A percentile compares a stretch with the other conserved stretches of the same genome.
These are phyloP conservation scores for Lactifluus subvellereus DNA, from an alignment of 768 basidiomycete species.

Conservation along the genomic window DNA sequence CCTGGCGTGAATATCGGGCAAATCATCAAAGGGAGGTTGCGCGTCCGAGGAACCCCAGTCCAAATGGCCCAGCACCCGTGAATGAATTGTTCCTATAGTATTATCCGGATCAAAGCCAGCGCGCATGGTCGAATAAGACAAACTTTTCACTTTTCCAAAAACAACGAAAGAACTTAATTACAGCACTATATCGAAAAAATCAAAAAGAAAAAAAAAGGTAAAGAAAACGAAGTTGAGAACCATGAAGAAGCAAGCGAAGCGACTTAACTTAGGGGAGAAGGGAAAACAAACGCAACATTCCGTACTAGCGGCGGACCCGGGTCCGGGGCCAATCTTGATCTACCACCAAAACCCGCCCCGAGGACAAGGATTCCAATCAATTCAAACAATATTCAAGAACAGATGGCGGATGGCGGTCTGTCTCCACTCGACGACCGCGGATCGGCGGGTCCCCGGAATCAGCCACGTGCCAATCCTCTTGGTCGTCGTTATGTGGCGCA, in stretches of 20 bases:
- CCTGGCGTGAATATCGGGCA: too few relatives aligned
- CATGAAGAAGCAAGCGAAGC: neutral
- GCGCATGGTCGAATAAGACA: neutral
- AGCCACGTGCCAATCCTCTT: constrained; percentile 1
- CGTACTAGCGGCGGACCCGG: neutral
- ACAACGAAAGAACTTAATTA: neutral
- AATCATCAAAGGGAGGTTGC: neutral
- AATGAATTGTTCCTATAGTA: neutral
- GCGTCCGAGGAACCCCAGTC: neutral
- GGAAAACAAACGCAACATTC: neutral
- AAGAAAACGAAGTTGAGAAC: neutral
- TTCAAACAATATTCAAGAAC: neutral
- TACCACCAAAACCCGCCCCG: neutral
- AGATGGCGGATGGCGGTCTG: neutral
- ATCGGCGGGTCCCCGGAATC: constrained; percentile 1
- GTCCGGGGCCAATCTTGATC: neutral
- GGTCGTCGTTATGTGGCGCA: neutral
- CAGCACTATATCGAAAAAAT: neutral
- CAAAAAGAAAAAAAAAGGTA: neutral
- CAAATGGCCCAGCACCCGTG: neutral
- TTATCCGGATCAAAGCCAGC: neutral
- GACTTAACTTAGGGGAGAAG: neutral
- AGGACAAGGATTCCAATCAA: neutral
- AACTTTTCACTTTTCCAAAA: neutral
- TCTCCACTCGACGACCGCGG: neutral